These are phyloP conservation scores for Citrus inodora DNA, from an alignment of 345 rosid genomes.

Conservation along the genomic window DNA sequence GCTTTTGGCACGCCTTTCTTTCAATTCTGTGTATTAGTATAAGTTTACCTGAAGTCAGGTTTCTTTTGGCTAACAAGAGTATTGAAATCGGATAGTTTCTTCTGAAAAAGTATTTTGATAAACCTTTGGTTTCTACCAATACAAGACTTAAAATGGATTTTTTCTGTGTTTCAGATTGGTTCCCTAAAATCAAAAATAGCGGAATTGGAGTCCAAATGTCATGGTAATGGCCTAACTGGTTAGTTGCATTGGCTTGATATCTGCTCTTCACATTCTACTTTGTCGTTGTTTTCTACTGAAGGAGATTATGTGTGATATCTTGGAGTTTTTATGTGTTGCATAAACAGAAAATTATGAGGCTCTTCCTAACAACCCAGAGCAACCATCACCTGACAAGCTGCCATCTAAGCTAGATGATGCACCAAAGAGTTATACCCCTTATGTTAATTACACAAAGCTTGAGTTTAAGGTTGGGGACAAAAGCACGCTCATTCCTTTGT, in stretches of 20 bases:
- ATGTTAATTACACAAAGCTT: conserved; percentile 82
- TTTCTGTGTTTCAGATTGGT: conserved; percentile 47
- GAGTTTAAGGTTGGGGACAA: conserved; percentile 65
- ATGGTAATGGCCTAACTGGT: conserved; percentile 23
- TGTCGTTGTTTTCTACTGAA: conserved; percentile 1
- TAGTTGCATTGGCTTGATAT: conserved; percentile 24
- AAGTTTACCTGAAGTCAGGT: neutral
- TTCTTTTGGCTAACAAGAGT: neutral
- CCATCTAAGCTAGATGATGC: conserved; percentile 28
- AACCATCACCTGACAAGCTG: conserved; percentile 29
- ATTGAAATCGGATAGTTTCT: neutral
- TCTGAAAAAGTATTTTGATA: neutral
- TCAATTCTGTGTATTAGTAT: neutral
- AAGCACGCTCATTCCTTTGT: neutral
- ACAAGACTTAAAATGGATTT: neutral
- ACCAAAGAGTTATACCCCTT: conserved; percentile 64
- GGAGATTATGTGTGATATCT: neutral
- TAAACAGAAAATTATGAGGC: conserved; percentile 41
- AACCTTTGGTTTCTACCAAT: neutral
- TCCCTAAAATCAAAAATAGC: conserved; percentile 63
- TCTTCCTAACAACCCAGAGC: conserved; percentile 20
- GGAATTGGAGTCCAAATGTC: conserved; percentile 47
- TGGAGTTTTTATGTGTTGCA: conserved; percentile 15
- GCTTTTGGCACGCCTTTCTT: neutral
- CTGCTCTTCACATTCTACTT: conserved; percentile 5